These are phyloP conservation scores for Hanseniaspora pseudoguilliermondii DNA, from an alignment of 805 yeast species.

Conservation along the genomic window DNA sequence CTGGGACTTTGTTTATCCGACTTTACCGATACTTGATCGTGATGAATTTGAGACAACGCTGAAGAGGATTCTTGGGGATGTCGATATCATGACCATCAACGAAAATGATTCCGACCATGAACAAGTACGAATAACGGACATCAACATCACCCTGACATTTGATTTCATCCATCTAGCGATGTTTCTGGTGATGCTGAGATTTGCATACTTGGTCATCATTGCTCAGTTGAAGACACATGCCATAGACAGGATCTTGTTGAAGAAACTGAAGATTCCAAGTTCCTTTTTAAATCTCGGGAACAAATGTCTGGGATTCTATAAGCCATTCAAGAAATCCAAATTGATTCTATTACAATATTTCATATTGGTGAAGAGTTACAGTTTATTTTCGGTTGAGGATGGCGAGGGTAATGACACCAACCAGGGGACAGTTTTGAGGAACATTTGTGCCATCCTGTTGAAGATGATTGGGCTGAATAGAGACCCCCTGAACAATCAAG, in stretches of 20 bases:
- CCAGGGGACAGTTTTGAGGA: conserved; percentile 7
- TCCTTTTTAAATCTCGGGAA: conserved; percentile 6
- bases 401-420: conserved; percentile 12
- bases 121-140: not conserved
- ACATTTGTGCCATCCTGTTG: conserved; percentile 3
- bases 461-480: conserved; percentile 13
- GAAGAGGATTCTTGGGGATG: not conserved
- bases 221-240: conserved; percentile 8
- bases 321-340: conserved; percentile 13
- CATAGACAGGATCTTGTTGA: conserved; percentile 3
- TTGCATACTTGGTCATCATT: conserved; percentile 9
- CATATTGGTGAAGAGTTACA: conserved; percentile 4
- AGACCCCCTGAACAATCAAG: conserved; percentile 6
- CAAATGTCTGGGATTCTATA: not conserved
- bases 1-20: conserved; percentile 12
- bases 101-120: not conserved
- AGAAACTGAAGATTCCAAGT: conserved; percentile 1
- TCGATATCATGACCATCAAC: conserved; percentile 1
- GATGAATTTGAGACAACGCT: not conserved
- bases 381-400: conserved; percentile 13
- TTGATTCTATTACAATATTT: conserved; percentile 10
- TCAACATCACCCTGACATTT: conserved; percentile 5
- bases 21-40: conserved; percentile 10
- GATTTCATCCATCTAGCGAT: conserved; percentile 10
- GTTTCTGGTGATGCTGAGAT: conserved; percentile 11